Percentiles rank a stretch among this genome's conserved stretches.
Conservation (phyloP, 225 moss, liverwort and hornwort genomes). For the Takakia lepidozioides region DNA sequence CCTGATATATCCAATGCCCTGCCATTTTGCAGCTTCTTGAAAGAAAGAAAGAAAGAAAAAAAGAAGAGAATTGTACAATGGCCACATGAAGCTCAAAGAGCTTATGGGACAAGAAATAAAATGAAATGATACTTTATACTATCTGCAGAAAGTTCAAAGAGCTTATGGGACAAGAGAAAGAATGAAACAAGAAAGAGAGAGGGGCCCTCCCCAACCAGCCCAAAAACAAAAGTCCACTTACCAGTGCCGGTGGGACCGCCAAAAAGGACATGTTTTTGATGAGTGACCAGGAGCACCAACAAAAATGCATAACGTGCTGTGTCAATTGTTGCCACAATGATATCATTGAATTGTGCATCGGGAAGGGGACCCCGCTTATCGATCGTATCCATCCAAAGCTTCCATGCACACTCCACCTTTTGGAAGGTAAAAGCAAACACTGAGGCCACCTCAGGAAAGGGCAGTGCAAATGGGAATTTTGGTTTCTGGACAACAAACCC, state of each 20-base stretch:
- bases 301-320: conserved; percentile 52
- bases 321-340: conserved; percentile 60
- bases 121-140: too few species aligned
- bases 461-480: conserved; percentile 25
- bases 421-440: conserved; percentile 39
- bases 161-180: too few species aligned
- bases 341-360: conserved; percentile 51
- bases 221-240: too few species aligned
- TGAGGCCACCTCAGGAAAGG: conserved; percentile 30
- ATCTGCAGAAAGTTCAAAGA: too few species aligned
- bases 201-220: too few species aligned
- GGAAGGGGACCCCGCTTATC: conserved; percentile 41
- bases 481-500: conserved; percentile 47
- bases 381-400: conserved; percentile 49
- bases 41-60: too few species aligned
- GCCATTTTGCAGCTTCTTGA: too few species aligned
- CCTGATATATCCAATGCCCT: too few species aligned
- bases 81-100: too few species aligned
- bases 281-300: conserved; percentile 48
- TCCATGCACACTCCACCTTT: conserved; percentile 47
- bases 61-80: too few species aligned
- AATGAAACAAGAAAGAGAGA: too few species aligned
- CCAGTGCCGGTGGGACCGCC: conserved; percentile 67
- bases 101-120: too few species aligned
- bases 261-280: conserved; percentile 52